Evolutionary conservation across 1,139 yeast species (phyloP).

Genomic region (Kurtzmaniella quercitrusa): DNA sequence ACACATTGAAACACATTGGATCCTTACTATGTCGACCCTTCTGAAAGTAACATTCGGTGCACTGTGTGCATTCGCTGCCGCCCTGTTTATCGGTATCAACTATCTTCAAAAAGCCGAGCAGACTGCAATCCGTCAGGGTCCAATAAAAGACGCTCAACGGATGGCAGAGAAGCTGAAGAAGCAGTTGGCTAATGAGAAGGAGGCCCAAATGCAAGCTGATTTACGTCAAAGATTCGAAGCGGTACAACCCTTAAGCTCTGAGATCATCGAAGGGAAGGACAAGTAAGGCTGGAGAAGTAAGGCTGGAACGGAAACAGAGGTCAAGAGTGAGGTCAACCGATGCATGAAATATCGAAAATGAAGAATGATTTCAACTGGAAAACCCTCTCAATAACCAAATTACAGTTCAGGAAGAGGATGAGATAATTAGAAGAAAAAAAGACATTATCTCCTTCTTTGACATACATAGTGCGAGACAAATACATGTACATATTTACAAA

Average conservation of each 20-base stretch:
- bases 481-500: no score
- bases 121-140: slow-evolving; percentile 70
- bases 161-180: slow-evolving; percentile 35
- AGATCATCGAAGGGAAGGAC: slow-evolving; percentile 28
- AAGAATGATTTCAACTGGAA: no score
- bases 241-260: slow-evolving; percentile 56
- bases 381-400: no score
- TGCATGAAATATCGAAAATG: no score
- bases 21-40: slow-evolving; percentile 60
- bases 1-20: no score
- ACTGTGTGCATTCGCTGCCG: slow-evolving; percentile 53
- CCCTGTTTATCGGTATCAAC: slow-evolving; percentile 64
- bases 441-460: no score
- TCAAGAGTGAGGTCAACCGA: no score
- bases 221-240: slow-evolving; percentile 59
- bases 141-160: slow-evolving; percentile 71
- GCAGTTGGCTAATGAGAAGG: slow-evolving; percentile 56
- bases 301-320: no score
- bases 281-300: no score
- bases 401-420: no score
- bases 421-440: no score
- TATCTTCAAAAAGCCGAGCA: slow-evolving; percentile 64
- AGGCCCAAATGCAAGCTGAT: slow-evolving; percentile 71
- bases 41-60: slow-evolving; percentile 65
- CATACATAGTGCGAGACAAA: no score